Percentiles rank a stretch among this genome's conserved stretches.
Conservation (phyloP, 2,329 filamentous ascomycete species). For the Aspergillus intermedius region DNA sequence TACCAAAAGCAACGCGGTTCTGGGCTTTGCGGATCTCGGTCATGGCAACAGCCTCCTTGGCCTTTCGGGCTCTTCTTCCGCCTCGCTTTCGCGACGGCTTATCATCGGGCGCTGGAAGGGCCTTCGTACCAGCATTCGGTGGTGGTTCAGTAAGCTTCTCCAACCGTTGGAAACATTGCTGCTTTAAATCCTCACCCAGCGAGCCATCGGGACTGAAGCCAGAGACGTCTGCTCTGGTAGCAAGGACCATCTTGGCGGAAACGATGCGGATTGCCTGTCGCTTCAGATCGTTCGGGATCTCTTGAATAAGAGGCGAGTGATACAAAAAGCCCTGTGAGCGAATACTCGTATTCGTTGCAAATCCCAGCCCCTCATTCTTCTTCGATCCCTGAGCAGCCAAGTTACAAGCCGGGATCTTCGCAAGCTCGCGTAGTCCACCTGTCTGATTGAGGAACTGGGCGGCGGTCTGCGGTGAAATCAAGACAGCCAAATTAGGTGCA, state of each 20-base stretch:
- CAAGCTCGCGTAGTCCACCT: constrained; percentile 79
- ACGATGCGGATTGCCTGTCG: constrained; percentile 94
- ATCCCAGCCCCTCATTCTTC: constrained; percentile 69
- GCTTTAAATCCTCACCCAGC: constrained; percentile 72
- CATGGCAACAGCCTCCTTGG: constrained; percentile 95
- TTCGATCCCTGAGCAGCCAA: constrained; percentile 85
- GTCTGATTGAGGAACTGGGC: constrained; percentile 95
- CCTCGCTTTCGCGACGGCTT: constrained; percentile 91
- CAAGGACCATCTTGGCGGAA: constrained; percentile 86
- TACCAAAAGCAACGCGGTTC: constrained; percentile 91
- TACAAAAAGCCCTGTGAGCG: constrained; percentile 91
- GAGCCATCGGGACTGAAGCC: constrained; percentile 76
- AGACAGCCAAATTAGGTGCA: constrained; percentile 82
- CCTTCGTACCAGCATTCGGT: constrained; percentile 78
- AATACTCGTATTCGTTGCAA: constrained; percentile 87
- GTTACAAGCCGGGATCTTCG: constrained; percentile 90
- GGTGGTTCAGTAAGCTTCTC: constrained; percentile 91
- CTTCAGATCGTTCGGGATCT: constrained; percentile 78
- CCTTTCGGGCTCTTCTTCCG: constrained; percentile 80
- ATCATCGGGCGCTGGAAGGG: constrained; percentile 87
- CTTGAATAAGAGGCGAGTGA: constrained; percentile 80
- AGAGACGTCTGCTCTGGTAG: constrained; percentile 80
- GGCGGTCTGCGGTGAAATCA: constrained; percentile 87
- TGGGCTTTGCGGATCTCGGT: constrained; percentile 93
- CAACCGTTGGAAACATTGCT: constrained; percentile 74